These are phyloP conservation scores for Daldinia grandis DNA, from an alignment of 495 filamentous ascomycete genomes.

Conservation along the genomic window DNA sequence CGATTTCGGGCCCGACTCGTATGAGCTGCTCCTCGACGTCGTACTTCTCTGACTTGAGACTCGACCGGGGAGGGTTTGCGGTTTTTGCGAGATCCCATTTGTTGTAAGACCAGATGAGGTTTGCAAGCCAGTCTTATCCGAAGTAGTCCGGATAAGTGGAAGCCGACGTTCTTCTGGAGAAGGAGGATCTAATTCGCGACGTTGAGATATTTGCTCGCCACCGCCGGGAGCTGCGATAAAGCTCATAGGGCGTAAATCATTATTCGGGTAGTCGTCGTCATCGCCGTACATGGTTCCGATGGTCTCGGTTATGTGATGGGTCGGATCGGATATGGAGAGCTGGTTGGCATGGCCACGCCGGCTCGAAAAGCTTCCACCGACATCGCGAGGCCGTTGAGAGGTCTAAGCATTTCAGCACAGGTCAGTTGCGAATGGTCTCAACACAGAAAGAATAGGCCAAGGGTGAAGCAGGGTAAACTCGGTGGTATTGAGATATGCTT, in stretches of 20 bases:
- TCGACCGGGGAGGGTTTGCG: constrained; percentile 53
- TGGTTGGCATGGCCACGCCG: constrained; percentile 64
- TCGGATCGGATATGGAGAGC: constrained; percentile 68
- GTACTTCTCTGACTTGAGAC: constrained; percentile 55
- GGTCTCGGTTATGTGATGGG: constrained; percentile 97
- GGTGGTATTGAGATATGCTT: constrained; percentile 4
- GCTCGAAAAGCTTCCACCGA: constrained; percentile 62
- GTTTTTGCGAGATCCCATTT: constrained; percentile 46
- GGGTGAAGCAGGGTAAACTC: neutral
- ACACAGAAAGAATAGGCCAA: neutral
- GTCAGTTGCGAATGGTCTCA: constrained; percentile 26
- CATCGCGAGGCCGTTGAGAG: constrained; percentile 63
- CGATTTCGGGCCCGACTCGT: constrained; percentile 56
- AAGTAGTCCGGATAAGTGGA: constrained; percentile 54
- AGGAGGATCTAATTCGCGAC: constrained; percentile 30
- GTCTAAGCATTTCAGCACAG: constrained; percentile 49
- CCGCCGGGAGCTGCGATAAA: constrained; percentile 54
- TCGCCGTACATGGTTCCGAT: constrained; percentile 97
- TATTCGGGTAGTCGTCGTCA: constrained; percentile 66
- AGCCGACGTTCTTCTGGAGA: constrained; percentile 49
- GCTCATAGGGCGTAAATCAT: constrained; percentile 57
- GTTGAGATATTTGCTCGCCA: constrained; percentile 47
- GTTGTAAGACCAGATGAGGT: constrained; percentile 8
- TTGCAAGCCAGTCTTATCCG: constrained; percentile 47
- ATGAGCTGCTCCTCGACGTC: constrained; percentile 52